Base-by-base conservation (phyloP, 441 rosid genomes). In the Sinapis alba region DNA sequence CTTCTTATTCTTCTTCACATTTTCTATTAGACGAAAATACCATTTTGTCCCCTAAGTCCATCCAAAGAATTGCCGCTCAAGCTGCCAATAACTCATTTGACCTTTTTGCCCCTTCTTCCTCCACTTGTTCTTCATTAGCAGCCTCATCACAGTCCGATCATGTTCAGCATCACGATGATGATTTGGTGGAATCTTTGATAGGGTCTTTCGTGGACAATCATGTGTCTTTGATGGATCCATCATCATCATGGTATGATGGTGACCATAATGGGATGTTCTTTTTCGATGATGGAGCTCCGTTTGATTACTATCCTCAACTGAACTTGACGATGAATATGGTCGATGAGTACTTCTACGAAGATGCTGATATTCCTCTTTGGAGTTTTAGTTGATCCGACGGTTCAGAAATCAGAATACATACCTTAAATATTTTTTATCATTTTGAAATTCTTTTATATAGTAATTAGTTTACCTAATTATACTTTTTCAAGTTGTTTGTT, bases 11-110 rank as follows among this genome's bases (percentile, higher is more conserved):
- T 63, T 36, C 74, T 36, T 34, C 51, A 57, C 36, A 10, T 7
- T 28, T 47, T 34, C 56, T 65, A 12, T 9, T 72, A 13, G 75
- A 74, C 7, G 71, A 78, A 62, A 76, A 54, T 20, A 72, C 87
- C 24, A 24, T 82, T 65, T 60, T 89, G 88, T 91, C 97, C 24
- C 97, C 98, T 1, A 93, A 89, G 66, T 88, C 97, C 57, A 88
- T 93, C 67, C 97, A 93, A 80, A 83, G 88, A 76, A 83, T 82
- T 3, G 98, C 98, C 6, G 96, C 98, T 0, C 88, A 91, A 0
- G 98, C 98, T 24, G 98, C 97, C 26, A 71, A 71, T 27, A 77
- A 59, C 47, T 66, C 80, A 23, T 72, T 61, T 66, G 73, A 77
- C 73, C 24, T 11, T 45, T 50, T 36, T 20, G 58, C 51, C 28